Evolutionary conservation across 2,329 filamentous ascomycete genomes (phyloP).

Genomic region (Neonectria faginata): DNA sequence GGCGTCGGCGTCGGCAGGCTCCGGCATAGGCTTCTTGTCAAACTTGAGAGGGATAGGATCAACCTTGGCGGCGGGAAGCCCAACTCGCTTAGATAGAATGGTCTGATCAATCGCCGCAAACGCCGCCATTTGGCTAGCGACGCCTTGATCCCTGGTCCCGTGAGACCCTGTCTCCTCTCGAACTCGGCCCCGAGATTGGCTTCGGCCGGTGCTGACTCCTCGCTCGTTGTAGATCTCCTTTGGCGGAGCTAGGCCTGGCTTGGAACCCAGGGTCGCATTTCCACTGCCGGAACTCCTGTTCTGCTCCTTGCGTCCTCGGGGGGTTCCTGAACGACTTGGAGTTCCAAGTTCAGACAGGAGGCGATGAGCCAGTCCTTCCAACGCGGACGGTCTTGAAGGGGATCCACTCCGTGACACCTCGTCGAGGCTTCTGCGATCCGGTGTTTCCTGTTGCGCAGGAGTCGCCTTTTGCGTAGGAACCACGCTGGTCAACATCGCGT

Average conservation of each 20-base stretch:
- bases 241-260: slow-evolving; percentile 52
- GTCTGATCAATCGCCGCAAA: slow-evolving; percentile 74
- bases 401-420: slow-evolving; percentile 61
- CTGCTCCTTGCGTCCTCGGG: slow-evolving; percentile 63
- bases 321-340: slow-evolving; percentile 62
- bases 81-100: slow-evolving; percentile 67
- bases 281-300: slow-evolving; percentile 48
- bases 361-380: slow-evolving; percentile 73
- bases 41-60: slow-evolving; percentile 62
- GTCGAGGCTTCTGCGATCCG: slow-evolving; percentile 59
- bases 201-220: slow-evolving; percentile 49
- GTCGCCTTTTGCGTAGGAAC: slow-evolving; percentile 47
- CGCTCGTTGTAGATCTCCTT: slow-evolving; percentile 59
- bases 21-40: slow-evolving; percentile 49
- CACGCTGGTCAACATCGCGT: slow-evolving; percentile 57
- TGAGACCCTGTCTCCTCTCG: slow-evolving; percentile 44
- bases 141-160: slow-evolving; percentile 49
- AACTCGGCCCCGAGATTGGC: slow-evolving; percentile 56
- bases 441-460: slow-evolving; percentile 49
- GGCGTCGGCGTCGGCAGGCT: slow-evolving; percentile 40
- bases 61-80: slow-evolving; percentile 57
- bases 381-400: slow-evolving; percentile 64
- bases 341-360: slow-evolving; percentile 70
- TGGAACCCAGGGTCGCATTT: slow-evolving; percentile 48
- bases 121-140: slow-evolving; percentile 66